Base-by-base conservation (phyloP, 2,329 filamentous ascomycete genomes). In the Neurospora sp. region DNA sequence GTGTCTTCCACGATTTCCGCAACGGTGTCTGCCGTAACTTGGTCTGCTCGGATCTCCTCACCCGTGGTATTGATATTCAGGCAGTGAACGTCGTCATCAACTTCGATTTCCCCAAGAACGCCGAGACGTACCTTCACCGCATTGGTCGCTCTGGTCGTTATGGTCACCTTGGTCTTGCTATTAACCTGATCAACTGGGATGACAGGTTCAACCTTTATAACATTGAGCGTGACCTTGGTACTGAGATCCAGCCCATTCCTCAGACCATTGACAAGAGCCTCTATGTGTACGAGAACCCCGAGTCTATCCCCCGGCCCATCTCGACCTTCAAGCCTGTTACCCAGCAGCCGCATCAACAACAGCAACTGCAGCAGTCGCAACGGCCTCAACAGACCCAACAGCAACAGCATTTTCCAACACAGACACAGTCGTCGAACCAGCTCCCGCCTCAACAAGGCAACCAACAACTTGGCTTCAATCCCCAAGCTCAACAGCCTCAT, bases 71-170 rank as follows among this genome's bases (percentile, higher is more conserved):
- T 77, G 96, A 99, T 82, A 99, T 99, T 74, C 96, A 99, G 82
- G 96, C 96, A 69, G 96, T 99, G 78, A 99, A 99, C 77, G 96
- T 99, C 69, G 96, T 99, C 79, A 99, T 99, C 88, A 99, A 99
- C 84, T 99, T 99, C 78, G 96, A 99, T 78, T 99, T 99, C 80
- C 96, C 96, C 69, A 99, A 99, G 84, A 99, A 99, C 77, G 96
- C 96, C 17, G 96, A 99, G 83, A 99, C 96, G 0, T 99, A 99
- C 79, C 89, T 99, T 70, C 96, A 99, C 83, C 93, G 96, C 75
- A 99, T 99, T 79, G 96, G 96, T 84, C 92, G 96, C 79, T 99
- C 96, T 68, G 96, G 96, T 75, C 92, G 96, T 74, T 99, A 97
- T 79, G 96, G 96, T 74, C 96, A 99, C 82, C 87, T 98, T 78